Base-by-base conservation (phyloP, 345 rosid species). In the Citrus glauca region DNA sequence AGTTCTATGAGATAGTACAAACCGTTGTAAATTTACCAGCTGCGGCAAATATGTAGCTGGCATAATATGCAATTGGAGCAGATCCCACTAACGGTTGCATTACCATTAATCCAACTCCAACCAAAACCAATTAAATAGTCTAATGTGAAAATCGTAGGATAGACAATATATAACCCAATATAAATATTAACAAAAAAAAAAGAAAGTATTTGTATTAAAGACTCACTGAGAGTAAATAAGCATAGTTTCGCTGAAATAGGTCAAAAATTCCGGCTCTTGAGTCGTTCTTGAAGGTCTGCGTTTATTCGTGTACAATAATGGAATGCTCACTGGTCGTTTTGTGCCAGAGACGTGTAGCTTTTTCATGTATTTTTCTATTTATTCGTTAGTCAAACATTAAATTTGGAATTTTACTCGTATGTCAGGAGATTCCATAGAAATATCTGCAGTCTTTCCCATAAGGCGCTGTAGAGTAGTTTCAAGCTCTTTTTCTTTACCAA, bases 1-100 rank as follows among this genome's bases (percentile, higher is more conserved):
- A 27, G 57, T 42, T 42, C 22, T 22, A 66, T 32, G 30, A 42
- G 25, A 45, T 6, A 19, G 2, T 19, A 7, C 19, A 17, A 71
- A 53, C 20, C 61, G 35, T 2, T 16, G 14, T 33, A 17, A 19
- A 37, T n/a, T 71, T 84, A 89, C 97, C 90, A 7, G 92, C 91
- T 57, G 81, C 72, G 88, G n/a, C n/a, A n/a, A n/a, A n/a, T n/a
- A n/a, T n/a, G n/a, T n/a, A n/a, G n/a, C n/a, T n/a, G n/a, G n/a
- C 81, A 80, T 89, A 92, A 77, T 73, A 87, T 20, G 60, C 27
- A 66, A 91, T 4, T 4, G 85, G 89, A 40, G 71, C 76, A 32
- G 61, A 71, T 50, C 97, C 97, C 66, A 84, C 86, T 6, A 90
- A 82, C 67, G 89, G 90, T 68, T 88, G 93, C n/a, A 89, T 72